Evolutionary conservation across 2,329 filamentous ascomycete species (phyloP).

Genomic region (Plectosphaerella cucumerina): DNA sequence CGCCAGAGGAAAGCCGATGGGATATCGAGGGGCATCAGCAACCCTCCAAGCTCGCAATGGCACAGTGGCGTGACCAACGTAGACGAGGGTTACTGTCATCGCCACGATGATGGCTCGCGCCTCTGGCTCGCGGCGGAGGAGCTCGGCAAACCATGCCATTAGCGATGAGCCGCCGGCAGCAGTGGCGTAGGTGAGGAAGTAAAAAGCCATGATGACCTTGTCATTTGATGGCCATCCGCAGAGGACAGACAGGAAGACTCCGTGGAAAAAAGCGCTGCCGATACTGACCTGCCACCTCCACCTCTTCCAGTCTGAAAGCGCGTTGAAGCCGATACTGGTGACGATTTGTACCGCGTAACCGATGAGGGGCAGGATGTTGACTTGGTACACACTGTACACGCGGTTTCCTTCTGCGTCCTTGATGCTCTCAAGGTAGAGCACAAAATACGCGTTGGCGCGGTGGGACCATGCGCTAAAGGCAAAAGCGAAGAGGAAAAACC

Average conservation of each 20-base stretch:
- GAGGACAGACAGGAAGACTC: constrained; percentile 25
- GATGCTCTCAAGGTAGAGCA: constrained; percentile 26
- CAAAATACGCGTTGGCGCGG: constrained; percentile 26
- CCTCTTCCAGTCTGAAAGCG: constrained; percentile 29
- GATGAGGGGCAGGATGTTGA: constrained; percentile 24
- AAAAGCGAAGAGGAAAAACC: constrained; percentile 24
- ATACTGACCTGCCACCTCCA: constrained; percentile 34
- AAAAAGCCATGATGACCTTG: constrained; percentile 26
- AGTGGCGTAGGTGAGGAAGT: constrained; percentile 30
- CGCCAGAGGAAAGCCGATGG: constrained; percentile 30
- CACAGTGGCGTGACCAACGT: constrained; percentile 32
- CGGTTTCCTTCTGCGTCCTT: constrained; percentile 18
- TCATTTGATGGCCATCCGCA: constrained; percentile 27
- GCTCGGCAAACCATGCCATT: constrained; percentile 30
- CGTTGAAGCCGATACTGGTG: constrained; percentile 28
- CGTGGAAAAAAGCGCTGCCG: constrained; percentile 20
- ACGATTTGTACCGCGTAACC: constrained; percentile 28
- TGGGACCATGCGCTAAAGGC: constrained; percentile 24
- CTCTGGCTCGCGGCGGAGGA: constrained; percentile 29
- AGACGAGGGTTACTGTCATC: constrained; percentile 31
- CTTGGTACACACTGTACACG: constrained; percentile 24
- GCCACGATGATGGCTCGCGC: constrained; percentile 30
- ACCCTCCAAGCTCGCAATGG: constrained; percentile 30
- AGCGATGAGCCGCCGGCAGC: constrained; percentile 26
- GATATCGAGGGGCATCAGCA: constrained; percentile 27